Percentiles rank a stretch among this genome's conserved stretches.
Conservation (phyloP, 495 filamentous ascomycete genomes). For the Aspergillus funiculosus region DNA sequence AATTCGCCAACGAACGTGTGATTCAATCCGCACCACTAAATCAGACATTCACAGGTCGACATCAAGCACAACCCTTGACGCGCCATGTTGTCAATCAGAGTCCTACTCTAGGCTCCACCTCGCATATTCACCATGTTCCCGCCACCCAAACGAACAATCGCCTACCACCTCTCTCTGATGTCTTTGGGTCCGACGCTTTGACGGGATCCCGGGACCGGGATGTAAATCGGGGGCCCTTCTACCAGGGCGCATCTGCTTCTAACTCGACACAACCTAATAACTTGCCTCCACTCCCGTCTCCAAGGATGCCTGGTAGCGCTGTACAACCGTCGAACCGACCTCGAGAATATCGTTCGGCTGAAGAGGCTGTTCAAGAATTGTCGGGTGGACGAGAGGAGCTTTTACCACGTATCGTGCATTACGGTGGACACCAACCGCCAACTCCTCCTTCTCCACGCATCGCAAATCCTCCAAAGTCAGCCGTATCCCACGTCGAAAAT, state of each 20-base stretch:
- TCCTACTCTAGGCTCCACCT: constrained; percentile 77
- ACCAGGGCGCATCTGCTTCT: constrained; percentile 41
- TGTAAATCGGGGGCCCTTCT: constrained; percentile 32
- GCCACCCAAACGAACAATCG: constrained; percentile 87
- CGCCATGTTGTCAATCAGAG: constrained; percentile 81
- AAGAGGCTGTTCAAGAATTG: constrained; percentile 86
- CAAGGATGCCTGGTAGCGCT: constrained; percentile 54
- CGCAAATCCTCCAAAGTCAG: constrained; percentile 31
- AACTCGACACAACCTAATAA: constrained; percentile 70
- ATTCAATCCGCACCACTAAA: constrained; percentile 96
- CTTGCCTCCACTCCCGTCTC: constrained; percentile 61
- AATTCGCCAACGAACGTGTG: constrained; percentile 92
- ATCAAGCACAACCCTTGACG: constrained; percentile 73
- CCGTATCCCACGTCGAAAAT: constrained; percentile 29
- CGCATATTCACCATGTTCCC: constrained; percentile 87
- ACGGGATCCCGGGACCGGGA: constrained; percentile 40
- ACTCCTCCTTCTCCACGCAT: constrained; percentile 80
- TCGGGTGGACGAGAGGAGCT: constrained; percentile 88
- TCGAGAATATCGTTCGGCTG: constrained; percentile 89
- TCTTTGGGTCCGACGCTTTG: constrained; percentile 80
- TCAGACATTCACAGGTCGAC: constrained; percentile 88
- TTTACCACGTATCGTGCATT: constrained; percentile 88
- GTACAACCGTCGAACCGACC: constrained; percentile 53
- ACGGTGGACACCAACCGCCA: constrained; percentile 81
- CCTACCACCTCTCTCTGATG: constrained; percentile 88